phyloP scores from a whole-genome alignment of 2,329 filamentous ascomycete genomes.

The Cladosporium sphaerospermum region DNA sequence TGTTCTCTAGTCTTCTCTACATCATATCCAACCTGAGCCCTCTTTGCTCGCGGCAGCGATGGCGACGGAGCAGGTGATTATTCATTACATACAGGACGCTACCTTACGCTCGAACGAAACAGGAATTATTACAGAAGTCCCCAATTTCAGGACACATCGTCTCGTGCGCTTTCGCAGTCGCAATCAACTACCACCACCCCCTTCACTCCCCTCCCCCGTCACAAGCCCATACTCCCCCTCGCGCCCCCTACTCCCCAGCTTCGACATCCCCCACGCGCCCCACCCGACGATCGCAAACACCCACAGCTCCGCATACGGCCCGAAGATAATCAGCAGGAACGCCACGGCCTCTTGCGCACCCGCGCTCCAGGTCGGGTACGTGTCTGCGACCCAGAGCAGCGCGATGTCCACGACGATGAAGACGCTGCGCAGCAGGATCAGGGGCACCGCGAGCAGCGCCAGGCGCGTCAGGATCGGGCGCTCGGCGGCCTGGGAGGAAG shows the following conservation, averaged over 20 bases:
- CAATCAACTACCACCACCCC: too few relatives aligned
- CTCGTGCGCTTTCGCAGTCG: too few relatives aligned
- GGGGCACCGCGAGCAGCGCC: constrained; percentile 3
- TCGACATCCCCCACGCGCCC: constrained; percentile 11
- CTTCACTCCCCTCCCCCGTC: background rate
- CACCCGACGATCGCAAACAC: constrained; percentile 7
- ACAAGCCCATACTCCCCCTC: background rate
- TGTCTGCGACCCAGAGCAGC: constrained; percentile 1
- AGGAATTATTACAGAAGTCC: too few relatives aligned
- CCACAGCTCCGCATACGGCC: constrained; percentile 5
- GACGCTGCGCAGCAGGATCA: constrained; percentile 5
- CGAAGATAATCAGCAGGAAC: constrained; percentile 12
- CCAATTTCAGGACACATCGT: too few relatives aligned
- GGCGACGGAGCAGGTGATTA: too few relatives aligned
- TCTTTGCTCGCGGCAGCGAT: too few relatives aligned
- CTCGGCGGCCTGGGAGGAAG: background rate
- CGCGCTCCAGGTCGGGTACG: background rate
- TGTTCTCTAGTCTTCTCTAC: too few relatives aligned
- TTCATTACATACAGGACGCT: too few relatives aligned
- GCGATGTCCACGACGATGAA: constrained; percentile 14
- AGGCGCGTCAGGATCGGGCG: constrained; percentile 7
- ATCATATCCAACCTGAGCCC: too few relatives aligned
- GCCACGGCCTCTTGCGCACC: background rate
- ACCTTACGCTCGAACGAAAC: too few relatives aligned
- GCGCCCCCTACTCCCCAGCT: background rate